These are phyloP conservation scores for Dactylellina parvicollis DNA, from an alignment of 2,329 filamentous ascomycete species.

Conservation along the genomic window DNA sequence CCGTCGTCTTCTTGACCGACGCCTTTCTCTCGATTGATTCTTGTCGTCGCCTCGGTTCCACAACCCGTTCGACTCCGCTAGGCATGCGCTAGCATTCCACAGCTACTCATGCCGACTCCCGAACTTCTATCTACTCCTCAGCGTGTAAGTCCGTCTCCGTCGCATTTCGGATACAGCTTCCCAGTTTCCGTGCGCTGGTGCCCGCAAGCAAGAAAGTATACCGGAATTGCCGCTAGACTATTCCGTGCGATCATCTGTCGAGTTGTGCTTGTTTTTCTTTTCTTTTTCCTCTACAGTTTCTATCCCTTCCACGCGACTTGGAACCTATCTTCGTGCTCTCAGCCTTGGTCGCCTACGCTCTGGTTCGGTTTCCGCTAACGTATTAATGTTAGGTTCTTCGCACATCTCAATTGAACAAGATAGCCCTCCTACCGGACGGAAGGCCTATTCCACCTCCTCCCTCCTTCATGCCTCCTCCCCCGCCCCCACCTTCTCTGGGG, in stretches of 20 bases:
- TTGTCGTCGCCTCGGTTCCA: conserved; percentile 24
- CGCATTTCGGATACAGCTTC: conserved; percentile 34
- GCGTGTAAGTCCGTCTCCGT: conserved; percentile 47
- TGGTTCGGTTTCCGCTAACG: not conserved
- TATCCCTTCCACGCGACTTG: conserved; percentile 9
- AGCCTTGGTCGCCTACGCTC: not conserved
- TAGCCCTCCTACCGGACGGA: conserved; percentile 45
- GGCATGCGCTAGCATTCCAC: conserved; percentile 59
- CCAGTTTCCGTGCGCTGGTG: conserved; percentile 10
- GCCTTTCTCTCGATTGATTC: conserved; percentile 54
- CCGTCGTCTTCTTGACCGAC: not conserved
- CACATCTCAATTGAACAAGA: conserved; percentile 46
- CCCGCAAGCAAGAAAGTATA: not conserved
- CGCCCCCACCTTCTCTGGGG: conserved; percentile 39
- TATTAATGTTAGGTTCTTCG: conserved; percentile 27
- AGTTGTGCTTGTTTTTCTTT: no score
- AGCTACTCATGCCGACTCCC: conserved; percentile 34
- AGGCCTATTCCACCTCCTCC: conserved; percentile 34
- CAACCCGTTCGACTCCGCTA: conserved; percentile 58
- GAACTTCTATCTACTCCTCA: conserved; percentile 48
- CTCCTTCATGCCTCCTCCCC: conserved; percentile 44
- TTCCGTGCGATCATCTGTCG: no score
- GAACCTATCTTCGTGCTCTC: not conserved
- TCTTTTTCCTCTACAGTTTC: no score
- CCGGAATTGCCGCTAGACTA: not conserved